A percentile compares a stretch with the other conserved stretches of the same genome.
Evolutionary conservation across 192 early-diverging fungal genomes (phyloP).

Genomic region (Dissophora ornata): DNA sequence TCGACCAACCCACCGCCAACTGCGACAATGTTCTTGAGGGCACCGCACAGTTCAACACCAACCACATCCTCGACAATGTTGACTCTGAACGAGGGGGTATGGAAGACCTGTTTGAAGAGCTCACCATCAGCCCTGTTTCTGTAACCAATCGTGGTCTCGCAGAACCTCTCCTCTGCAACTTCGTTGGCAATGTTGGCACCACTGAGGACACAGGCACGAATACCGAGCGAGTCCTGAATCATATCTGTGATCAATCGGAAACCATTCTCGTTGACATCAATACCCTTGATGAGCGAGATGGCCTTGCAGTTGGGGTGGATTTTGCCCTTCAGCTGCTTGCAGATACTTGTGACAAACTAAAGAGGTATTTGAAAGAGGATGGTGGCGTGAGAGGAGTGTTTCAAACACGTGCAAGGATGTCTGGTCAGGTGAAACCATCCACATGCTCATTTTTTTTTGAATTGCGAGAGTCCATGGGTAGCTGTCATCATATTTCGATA

Average conservation of each 20-base stretch:
- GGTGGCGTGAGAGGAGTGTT: background rate
- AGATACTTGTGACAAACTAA: constrained; percentile 85
- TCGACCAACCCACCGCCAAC: constrained; percentile 96
- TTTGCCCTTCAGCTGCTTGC: constrained; percentile 83
- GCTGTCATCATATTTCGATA: no score
- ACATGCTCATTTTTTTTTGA: no score
- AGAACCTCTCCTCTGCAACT: constrained; percentile 93
- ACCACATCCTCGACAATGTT: constrained; percentile 85
- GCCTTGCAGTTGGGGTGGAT: constrained; percentile 81
- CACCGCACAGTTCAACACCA: constrained; percentile 97
- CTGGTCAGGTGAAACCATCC: no score
- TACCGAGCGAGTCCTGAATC: constrained; percentile 64
- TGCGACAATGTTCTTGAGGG: constrained; percentile 98
- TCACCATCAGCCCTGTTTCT: constrained; percentile 74
- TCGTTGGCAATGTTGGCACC: constrained; percentile 99
- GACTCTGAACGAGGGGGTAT: constrained; percentile 92
- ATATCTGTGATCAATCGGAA: constrained; percentile 83
- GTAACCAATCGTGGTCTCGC: constrained; percentile 95
- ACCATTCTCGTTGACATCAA: constrained; percentile 81
- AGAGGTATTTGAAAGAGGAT: constrained; percentile 1
- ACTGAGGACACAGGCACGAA: constrained; percentile 86
- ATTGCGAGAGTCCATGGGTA: no score
- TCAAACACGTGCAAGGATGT: constrained; percentile 13
- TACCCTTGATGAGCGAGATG: constrained; percentile 96
- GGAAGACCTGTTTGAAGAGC: constrained; percentile 83